Percentiles rank a stretch among this genome's conserved stretches.
phyloP scores from a whole-genome alignment of 2,329 filamentous ascomycete species.

The Cytospora schulzeri region DNA sequence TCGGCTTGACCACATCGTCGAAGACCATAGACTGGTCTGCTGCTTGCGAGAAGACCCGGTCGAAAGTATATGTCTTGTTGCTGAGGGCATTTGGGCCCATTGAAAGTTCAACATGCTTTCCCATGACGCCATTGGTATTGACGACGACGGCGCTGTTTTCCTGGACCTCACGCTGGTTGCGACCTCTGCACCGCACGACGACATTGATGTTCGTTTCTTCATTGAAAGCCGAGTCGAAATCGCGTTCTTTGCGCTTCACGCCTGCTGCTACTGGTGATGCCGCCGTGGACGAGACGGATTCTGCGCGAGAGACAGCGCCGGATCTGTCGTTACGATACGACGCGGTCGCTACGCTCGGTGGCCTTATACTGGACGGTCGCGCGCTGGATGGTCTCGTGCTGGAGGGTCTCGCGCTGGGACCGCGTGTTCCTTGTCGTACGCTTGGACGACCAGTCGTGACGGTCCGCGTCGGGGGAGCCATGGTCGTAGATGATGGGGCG shows the following conservation, averaged over 20 bases:
- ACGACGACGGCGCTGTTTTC: slow-evolving; percentile 96
- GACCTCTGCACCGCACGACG: slow-evolving; percentile 89
- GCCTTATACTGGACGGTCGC: slow-evolving; percentile 18
- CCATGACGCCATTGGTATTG: slow-evolving; percentile 83
- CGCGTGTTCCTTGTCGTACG: slow-evolving; percentile 33
- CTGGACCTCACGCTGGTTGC: slow-evolving; percentile 87
- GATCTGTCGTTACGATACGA: slow-evolving; percentile 39
- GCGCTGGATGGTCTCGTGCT: slow-evolving; percentile 29
- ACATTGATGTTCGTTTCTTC: slow-evolving; percentile 98
- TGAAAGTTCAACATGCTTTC: slow-evolving; percentile 78
- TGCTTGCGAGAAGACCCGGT: slow-evolving; percentile 93
- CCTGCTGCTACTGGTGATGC: slow-evolving; percentile 58
- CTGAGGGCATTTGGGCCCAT: slow-evolving; percentile 92
- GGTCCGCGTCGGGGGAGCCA: slow-evolving; percentile 31
- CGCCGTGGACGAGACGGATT: slow-evolving; percentile 64
- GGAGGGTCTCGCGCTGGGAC: slow-evolving; percentile 29
- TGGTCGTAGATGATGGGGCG: slow-evolving; percentile 32
- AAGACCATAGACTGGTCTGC: slow-evolving; percentile 94
- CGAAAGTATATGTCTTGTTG: slow-evolving; percentile 96
- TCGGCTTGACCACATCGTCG: slow-evolving; percentile 91
- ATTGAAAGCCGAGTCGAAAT: slow-evolving; percentile 67
- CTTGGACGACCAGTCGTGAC: slow-evolving; percentile 34
- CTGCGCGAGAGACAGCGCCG: slow-evolving; percentile 68
- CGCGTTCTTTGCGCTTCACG: slow-evolving; percentile 83
- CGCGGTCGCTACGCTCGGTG: slow-evolving; percentile 29